Evolutionary conservation across 768 basidiomycete species (phyloP), one percentile per base, ranked within the genome.

Genomic region (Candolleomyces eurysporus): DNA sequence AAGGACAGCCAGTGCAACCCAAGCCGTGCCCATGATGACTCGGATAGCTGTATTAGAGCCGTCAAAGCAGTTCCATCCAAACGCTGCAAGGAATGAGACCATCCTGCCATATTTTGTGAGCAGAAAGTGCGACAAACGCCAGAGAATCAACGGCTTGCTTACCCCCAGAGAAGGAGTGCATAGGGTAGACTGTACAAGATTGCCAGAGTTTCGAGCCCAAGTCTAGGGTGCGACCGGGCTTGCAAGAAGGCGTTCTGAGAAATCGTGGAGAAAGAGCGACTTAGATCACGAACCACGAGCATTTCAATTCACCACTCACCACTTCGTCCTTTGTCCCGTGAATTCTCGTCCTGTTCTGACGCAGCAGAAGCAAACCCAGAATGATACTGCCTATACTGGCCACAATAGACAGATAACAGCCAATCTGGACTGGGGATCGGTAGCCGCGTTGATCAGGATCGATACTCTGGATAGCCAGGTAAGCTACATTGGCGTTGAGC

Each of bases 401-500:
- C 3, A 79, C 61, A 48, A 78, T 75, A 0, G 84, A 84, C 3
- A 82, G 59, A 50, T 82, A 83, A 66, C 80, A 80, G 2, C 76
- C 70, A 42, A 80, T 72, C 63, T 83, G 81, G 1, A 76, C 70
- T 13, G 77, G 77, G 5, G 74, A 0, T 42, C 16, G 13, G 60
- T 60, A 3, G 36, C 36, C 36, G 36, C 8, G 36, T 36, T 11
- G 45, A 8, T 17, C 45, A 17, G 60, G 64, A 56, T 77, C 75
- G 21, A 76, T 70, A 53, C 72, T 76, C 55, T 76, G 74, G 48
- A 87, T 84, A 0, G 84, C 79, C 16, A 88, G 73, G 62, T 86
- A 84, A 0, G 78, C 79, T 0, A 88, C 82, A 57, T 86, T 85
- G 16, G 82, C 84, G 53, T 81, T 82, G 21, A 88, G 67, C 14